Percentiles rank a stretch among this genome's conserved stretches.
Evolutionary conservation across 768 basidiomycete genomes (phyloP).

Genomic region (Lactifluus pinguis): DNA sequence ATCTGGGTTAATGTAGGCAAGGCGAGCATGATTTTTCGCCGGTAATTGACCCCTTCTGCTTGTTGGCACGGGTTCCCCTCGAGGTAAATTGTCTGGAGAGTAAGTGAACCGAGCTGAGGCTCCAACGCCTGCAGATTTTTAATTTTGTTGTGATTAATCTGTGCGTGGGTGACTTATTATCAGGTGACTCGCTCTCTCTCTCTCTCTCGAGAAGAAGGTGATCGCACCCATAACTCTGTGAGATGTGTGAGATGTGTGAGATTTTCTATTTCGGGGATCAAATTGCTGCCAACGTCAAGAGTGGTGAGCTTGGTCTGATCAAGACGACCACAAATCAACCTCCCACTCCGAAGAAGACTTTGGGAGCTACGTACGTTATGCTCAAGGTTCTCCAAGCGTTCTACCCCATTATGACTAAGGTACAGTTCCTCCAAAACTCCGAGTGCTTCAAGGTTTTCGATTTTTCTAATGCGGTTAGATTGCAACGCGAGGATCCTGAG

Average conservation of each 20-base stretch:
- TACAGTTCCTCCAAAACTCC: conserved; percentile 80
- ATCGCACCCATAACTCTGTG: conserved; percentile 90
- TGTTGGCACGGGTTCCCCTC: conserved; percentile 91
- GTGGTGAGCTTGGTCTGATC: conserved; percentile 60
- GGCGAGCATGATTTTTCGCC: conserved; percentile 82
- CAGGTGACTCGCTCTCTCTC: background rate
- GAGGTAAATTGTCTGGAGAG: conserved; percentile 82
- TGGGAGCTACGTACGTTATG: conserved; percentile 49
- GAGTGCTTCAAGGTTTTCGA: conserved; percentile 73
- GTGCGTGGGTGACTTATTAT: conserved; percentile 1
- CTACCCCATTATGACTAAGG: conserved; percentile 88
- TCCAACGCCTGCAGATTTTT: conserved; percentile 60
- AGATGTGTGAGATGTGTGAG: conserved; percentile 64
- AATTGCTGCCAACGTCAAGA: conserved; percentile 83
- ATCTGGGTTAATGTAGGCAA: conserved; percentile 88
- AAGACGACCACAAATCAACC: background rate
- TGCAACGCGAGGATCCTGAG: conserved; percentile 85
- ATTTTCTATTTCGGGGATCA: conserved; percentile 70
- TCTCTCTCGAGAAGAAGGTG: background rate
- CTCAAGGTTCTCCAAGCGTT: conserved; percentile 75
- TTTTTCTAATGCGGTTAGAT: conserved; percentile 84
- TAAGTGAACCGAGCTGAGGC: conserved; percentile 49
- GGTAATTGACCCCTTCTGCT: conserved; percentile 66
- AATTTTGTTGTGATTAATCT: conserved; percentile 89
- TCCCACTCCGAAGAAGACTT: background rate